phyloP scores from a whole-genome alignment of 2,329 filamentous ascomycete species.

The Exserohilum turcica region DNA sequence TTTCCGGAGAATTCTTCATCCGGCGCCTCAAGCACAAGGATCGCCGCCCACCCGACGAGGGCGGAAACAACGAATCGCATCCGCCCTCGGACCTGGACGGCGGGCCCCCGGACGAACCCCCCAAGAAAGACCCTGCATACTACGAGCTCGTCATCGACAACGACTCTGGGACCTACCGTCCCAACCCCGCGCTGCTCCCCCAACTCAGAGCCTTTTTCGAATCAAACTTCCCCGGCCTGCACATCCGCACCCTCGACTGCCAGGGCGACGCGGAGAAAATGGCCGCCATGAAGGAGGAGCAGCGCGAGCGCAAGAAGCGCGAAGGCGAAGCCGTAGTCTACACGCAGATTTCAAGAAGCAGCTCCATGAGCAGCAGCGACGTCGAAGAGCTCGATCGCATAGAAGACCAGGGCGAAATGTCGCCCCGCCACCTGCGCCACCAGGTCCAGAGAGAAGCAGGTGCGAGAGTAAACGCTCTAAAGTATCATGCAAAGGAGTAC shows the following conservation, averaged over 20 bases:
- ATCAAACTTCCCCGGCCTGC: slow-evolving; percentile 75
- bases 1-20: slow-evolving; percentile 91
- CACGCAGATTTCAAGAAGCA: slow-evolving; percentile 55
- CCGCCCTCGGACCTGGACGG: slow-evolving; percentile 57
- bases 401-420: slow-evolving; percentile 29
- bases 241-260: slow-evolving; percentile 75
- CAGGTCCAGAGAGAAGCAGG: slow-evolving; percentile 34
- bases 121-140: slow-evolving; percentile 58
- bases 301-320: slow-evolving; percentile 74
- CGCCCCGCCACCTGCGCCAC: slow-evolving; percentile 35
- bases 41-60: slow-evolving; percentile 43
- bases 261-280: slow-evolving; percentile 72
- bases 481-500: slow-evolving; percentile 34
- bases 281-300: slow-evolving; percentile 73
- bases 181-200: slow-evolving; percentile 76
- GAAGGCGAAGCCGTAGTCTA: slow-evolving; percentile 60
- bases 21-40: slow-evolving; percentile 65
- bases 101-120: slow-evolving; percentile 49
- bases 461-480: slow-evolving; percentile 30
- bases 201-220: slow-evolving; percentile 72
- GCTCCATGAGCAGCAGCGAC: slow-evolving; percentile 61
- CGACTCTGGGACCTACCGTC: slow-evolving; percentile 90
- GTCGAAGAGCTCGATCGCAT: slow-evolving; percentile 60
- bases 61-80: slow-evolving; percentile 53
- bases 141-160: slow-evolving; percentile 96